These are phyloP conservation scores for Candida freyschussii DNA, from an alignment of 1,139 yeast species.

Conservation along the genomic window DNA sequence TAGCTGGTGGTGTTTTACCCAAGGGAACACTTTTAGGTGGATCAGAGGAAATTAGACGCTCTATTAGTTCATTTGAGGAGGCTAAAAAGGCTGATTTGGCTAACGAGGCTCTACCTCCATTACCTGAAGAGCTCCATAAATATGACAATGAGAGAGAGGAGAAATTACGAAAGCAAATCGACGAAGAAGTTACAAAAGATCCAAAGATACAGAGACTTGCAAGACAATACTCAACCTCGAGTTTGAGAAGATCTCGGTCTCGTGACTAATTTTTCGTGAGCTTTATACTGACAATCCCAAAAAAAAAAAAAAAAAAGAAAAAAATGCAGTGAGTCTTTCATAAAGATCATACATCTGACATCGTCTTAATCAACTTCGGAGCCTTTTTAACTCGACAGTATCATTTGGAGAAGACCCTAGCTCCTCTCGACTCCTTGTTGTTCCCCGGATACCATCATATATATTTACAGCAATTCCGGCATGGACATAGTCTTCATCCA, in stretches of 20 bases:
- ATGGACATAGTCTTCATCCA: conserved; percentile 7
- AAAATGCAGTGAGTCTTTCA: background rate
- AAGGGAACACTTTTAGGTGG: conserved; percentile 86
- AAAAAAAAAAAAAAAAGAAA: too few species aligned
- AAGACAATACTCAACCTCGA: conserved; percentile 19
- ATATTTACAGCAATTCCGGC: conserved; percentile 15
- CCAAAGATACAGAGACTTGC: conserved; percentile 20
- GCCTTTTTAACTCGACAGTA: conserved; percentile 8
- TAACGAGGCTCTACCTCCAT: conserved; percentile 91
- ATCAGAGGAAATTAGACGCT: conserved; percentile 67
- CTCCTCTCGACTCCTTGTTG: conserved; percentile 8
- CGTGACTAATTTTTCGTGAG: too few species aligned
- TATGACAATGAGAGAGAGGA: conserved; percentile 41
- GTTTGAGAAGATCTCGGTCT: too few species aligned
- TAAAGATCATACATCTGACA: background rate
- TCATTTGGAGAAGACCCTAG: conserved; percentile 6
- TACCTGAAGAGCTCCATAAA: conserved; percentile 48
- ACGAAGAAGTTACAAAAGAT: conserved; percentile 21
- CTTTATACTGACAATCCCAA: background rate
- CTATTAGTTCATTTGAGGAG: conserved; percentile 74
- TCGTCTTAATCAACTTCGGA: conserved; percentile 5
- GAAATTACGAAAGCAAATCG: conserved; percentile 16
- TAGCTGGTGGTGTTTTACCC: conserved; percentile 70
- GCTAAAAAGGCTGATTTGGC: conserved; percentile 76
- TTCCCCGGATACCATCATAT: conserved; percentile 10